Conservation (phyloP, 2,329 filamentous ascomycete species). For the Trichoderma polysporum region DNA sequence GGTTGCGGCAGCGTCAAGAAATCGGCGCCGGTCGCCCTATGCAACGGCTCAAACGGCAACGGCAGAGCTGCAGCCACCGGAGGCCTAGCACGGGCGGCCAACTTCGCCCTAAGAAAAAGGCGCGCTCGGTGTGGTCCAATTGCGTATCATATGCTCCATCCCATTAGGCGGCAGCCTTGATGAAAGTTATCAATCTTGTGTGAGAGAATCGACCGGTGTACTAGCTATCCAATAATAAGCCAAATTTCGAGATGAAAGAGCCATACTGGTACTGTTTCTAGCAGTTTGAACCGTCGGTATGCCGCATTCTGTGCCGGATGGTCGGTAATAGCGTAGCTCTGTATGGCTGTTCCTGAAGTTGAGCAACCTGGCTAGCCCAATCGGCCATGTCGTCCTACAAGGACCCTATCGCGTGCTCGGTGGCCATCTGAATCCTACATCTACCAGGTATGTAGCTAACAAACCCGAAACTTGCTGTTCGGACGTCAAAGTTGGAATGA, state of each 20-base stretch:
- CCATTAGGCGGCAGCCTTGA: neutral
- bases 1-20: neutral
- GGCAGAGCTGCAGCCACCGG: constrained; percentile 13
- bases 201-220: neutral
- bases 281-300: neutral
- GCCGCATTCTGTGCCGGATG: neutral
- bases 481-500: neutral
- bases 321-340: neutral
- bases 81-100: neutral
- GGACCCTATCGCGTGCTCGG: constrained; percentile 15
- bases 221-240: neutral
- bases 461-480: neutral
- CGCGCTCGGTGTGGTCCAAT: neutral
- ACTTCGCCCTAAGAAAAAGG: neutral
- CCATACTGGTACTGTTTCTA: neutral
- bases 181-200: neutral
- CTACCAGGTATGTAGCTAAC: too few species aligned
- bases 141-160: constrained; percentile 1
- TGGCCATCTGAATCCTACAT: too few species aligned
- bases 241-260: neutral
- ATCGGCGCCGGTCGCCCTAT: neutral
- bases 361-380: constrained; percentile 1
- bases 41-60: constrained; percentile 14
- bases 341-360: neutral
- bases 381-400: neutral